Percentiles rank a stretch among this genome's conserved stretches.
Conservation (phyloP, 768 basidiomycete genomes). For the Phanerodontia chrysosporium region DNA sequence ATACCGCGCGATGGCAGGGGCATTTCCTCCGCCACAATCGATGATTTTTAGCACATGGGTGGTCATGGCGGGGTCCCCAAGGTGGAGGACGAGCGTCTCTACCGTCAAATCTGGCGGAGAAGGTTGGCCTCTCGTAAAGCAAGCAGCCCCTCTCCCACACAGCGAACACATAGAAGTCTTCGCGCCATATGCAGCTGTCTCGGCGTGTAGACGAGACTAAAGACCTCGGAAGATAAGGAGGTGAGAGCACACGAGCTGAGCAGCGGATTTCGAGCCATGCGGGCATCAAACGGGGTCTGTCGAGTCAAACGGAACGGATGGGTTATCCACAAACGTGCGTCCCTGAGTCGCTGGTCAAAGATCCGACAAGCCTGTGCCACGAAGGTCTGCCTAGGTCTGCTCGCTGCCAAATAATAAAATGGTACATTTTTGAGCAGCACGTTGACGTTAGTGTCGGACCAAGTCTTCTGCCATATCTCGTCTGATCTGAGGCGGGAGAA, state of each 20-base stretch:
- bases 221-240: neutral
- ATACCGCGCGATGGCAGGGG: neutral
- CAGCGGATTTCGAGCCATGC: neutral
- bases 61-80: neutral
- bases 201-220: neutral
- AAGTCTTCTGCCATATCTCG: neutral
- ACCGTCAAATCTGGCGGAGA: neutral
- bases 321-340: neutral
- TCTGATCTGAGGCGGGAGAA: neutral
- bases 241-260: neutral
- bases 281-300: neutral
- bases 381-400: neutral
- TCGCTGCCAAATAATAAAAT: neutral
- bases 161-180: neutral
- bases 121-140: neutral
- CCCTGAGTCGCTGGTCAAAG: neutral
- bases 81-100: neutral
- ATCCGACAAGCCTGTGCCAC: neutral
- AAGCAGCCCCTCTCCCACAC: neutral
- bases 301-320: neutral
- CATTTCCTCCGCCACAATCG: neutral
- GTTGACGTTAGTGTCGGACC: neutral
- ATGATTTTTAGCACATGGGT: neutral
- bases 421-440: neutral
- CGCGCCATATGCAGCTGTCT: neutral